These are phyloP conservation scores for Arxiozyma slooffiae DNA, from an alignment of 1,139 yeast species.

Conservation along the genomic window DNA sequence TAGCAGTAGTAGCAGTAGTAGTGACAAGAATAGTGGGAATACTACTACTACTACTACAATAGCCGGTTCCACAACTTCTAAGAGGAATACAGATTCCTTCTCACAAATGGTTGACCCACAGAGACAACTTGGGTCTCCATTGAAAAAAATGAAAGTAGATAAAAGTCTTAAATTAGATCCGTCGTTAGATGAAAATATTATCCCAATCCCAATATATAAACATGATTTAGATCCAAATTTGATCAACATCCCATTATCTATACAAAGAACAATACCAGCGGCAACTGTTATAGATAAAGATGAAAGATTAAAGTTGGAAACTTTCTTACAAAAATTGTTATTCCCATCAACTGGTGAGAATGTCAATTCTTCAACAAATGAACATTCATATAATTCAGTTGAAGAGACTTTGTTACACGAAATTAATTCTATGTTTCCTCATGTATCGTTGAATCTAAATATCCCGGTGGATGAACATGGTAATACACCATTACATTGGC, in stretches of 20 bases:
- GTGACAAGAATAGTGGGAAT: background rate
- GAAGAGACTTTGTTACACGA: slow-evolving; percentile 19
- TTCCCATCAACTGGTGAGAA: slow-evolving; percentile 18
- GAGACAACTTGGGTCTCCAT: slow-evolving; percentile 23
- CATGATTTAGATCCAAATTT: slow-evolving; percentile 18
- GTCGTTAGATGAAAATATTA: background rate
- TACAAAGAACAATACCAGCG: slow-evolving; percentile 13
- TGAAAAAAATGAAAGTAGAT: slow-evolving; percentile 21
- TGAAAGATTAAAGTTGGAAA: slow-evolving; percentile 25
- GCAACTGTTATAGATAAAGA: slow-evolving; percentile 12
- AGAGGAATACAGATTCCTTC: slow-evolving; percentile 5
- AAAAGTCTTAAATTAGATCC: slow-evolving; percentile 2
- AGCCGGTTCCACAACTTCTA: background rate
- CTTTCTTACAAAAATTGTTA: slow-evolving; percentile 25
- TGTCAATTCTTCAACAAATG: background rate
- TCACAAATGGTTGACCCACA: slow-evolving; percentile 9
- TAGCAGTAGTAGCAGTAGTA: background rate
- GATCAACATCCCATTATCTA: slow-evolving; percentile 9
- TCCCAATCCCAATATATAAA: slow-evolving; percentile 12
- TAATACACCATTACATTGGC: slow-evolving; percentile 92
- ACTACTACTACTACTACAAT: background rate
- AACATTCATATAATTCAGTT: slow-evolving; percentile 1
- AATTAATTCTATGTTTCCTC: slow-evolving; percentile 20
- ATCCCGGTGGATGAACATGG: slow-evolving; percentile 90
- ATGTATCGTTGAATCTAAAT: slow-evolving; percentile 47